Base-by-base conservation (phyloP, 2,329 filamentous ascomycete species). In the Aspergillus tamarii region DNA sequence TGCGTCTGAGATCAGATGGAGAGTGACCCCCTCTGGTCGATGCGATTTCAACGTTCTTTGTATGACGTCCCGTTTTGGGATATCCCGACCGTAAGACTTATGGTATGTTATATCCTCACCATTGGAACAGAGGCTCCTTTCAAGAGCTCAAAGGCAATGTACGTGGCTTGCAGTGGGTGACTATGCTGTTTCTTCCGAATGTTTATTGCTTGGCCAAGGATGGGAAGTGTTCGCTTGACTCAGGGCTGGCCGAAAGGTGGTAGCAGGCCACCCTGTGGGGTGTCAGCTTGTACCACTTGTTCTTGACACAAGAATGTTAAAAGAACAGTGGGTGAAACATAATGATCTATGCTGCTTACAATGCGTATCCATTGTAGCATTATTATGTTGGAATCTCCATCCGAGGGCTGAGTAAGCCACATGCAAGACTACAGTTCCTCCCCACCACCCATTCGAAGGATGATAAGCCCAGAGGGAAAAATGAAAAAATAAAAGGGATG, bases 1-100 rank as follows among this genome's bases (percentile, higher is more conserved):
- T 36, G 52, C 52, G 26, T 55, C 52, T 55, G 52, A 55, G 52
- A 55, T 55, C 52, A 55, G 52, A 55, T 55, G 30, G 32, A 55
- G 23, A 11, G n/a, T 55, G 52, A 8, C 39, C n/a, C 3, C 14
- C 30, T 36, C 12, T 39, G 21, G 32, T 55, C 21, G 36, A 39
- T 55, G 52, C 32, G 23, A 55, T 55, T 39, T 23, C 34, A 39
- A 55, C 52, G 52, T 55, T 55, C n/a, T 26, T 55, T 36, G 32
- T 55, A 55, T 26, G 32, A 23, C 32, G 21, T 23, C 36, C 52
- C 23, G 12, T 1, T 55, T 36, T 36, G 28, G 50, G 32, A 36
- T n/a, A 54, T 34, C 10, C 50, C 32, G 21, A 39, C 16, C 11
- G 12, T 55, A 55, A 39, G 52, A 21, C 52, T 26, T 55, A 26